phyloP scores from a whole-genome alignment of 441 rosid species.

The Syzygium malaccense region DNA sequence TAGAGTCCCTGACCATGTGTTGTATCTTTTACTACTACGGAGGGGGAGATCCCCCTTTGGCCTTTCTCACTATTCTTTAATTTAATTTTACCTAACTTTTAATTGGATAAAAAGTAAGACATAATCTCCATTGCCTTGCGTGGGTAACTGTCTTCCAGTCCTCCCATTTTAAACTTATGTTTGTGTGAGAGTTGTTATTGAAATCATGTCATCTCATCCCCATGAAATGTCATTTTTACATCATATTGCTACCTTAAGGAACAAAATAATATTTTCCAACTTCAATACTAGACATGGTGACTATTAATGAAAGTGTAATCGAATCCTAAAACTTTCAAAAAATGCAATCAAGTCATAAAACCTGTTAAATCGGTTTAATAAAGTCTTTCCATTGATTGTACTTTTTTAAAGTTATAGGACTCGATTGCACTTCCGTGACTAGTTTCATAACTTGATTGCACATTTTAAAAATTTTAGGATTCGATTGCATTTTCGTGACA shows the following conservation, averaged over 20 bases:
- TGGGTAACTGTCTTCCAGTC: neutral
- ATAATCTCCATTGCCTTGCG: neutral
- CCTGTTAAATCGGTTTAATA: too few species aligned
- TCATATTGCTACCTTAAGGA: neutral
- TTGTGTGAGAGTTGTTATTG: neutral
- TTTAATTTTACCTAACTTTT: neutral
- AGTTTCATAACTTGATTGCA: too few species aligned
- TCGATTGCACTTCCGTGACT: too few species aligned
- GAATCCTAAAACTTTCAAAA: too few species aligned
- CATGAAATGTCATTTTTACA: neutral
- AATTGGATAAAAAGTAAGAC: neutral
- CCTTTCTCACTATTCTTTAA: neutral
- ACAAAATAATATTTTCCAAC: neutral
- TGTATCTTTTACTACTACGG: neutral
- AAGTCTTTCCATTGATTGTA: too few species aligned
- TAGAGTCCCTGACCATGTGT: neutral
- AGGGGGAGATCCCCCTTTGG: neutral
- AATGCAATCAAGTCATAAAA: too few species aligned
- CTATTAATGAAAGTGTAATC: neutral
- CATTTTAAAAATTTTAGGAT: too few species aligned
- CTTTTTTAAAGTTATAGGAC: too few species aligned
- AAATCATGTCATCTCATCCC: neutral
- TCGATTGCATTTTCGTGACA: too few species aligned
- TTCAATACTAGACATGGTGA: neutral
- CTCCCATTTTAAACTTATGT: neutral